These are phyloP conservation scores for Galerina sulciceps DNA, from an alignment of 768 basidiomycete genomes.

Conservation along the genomic window DNA sequence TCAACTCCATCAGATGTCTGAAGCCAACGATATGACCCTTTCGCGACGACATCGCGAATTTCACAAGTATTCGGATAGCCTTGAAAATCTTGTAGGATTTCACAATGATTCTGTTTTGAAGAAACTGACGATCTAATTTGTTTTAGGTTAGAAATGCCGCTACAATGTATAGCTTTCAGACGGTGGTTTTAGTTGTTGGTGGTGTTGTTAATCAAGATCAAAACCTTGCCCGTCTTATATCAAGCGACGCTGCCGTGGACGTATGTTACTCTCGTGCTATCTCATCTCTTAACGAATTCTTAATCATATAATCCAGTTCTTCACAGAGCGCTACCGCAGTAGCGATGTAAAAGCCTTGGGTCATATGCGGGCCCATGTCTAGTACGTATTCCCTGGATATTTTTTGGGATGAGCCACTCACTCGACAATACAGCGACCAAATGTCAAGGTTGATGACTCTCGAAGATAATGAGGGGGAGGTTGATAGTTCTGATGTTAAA, in stretches of 20 bases:
- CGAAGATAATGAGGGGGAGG: too few species aligned
- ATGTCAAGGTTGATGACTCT: too few species aligned
- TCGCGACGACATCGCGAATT: neutral
- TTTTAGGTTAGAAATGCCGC: neutral
- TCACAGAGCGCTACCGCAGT: neutral
- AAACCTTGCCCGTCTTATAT: neutral
- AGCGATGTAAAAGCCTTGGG: neutral
- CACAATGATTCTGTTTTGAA: too few species aligned
- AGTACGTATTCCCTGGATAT: neutral
- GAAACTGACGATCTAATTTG: too few species aligned
- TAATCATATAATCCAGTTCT: neutral
- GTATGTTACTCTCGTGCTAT: neutral
- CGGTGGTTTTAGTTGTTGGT: neutral
- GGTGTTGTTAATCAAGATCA: constrained; percentile 3
- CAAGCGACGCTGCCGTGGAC: neutral
- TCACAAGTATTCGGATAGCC: neutral
- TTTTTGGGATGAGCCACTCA: too few species aligned
- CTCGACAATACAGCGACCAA: too few species aligned
- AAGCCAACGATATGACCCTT: neutral
- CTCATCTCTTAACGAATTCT: neutral
- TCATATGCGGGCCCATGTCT: neutral
- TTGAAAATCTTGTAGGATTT: neutral
- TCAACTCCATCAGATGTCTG: neutral
- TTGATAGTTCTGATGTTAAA: too few species aligned
- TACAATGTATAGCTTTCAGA: neutral